These are phyloP conservation scores for Cyberlindnera veronae DNA, from an alignment of 805 yeast genomes.

Conservation along the genomic window DNA sequence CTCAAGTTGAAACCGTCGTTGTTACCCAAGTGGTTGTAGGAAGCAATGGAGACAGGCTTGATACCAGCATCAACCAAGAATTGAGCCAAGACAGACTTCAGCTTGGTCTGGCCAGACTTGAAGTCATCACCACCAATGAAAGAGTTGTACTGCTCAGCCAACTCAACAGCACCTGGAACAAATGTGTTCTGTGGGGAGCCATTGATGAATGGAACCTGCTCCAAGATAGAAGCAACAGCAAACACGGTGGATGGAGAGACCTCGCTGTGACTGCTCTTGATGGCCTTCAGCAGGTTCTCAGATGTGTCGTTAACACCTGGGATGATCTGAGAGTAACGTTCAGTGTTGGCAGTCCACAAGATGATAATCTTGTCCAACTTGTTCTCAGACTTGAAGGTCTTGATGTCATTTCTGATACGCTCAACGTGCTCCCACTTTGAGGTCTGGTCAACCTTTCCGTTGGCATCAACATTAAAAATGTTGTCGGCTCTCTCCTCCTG, in stretches of 20 bases:
- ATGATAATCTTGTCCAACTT: conserved; percentile 82
- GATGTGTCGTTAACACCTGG: conserved; percentile 86
- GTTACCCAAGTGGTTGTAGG: conserved; percentile 94
- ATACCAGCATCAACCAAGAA: conserved; percentile 96
- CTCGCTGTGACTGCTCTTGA: conserved; percentile 77
- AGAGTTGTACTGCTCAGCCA: conserved; percentile 71
- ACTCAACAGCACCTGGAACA: conserved; percentile 90
- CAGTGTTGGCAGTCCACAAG: conserved; percentile 97
- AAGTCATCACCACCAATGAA: conserved; percentile 97
- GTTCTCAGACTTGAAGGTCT: conserved; percentile 68
- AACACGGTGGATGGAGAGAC: conserved; percentile 91
- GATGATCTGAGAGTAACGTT: conserved; percentile 77
- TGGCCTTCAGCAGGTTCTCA: conserved; percentile 68
- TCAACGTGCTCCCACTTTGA: conserved; percentile 90
- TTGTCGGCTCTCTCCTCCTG: conserved; percentile 92
- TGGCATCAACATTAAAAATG: conserved; percentile 55
- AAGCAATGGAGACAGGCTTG: conserved; percentile 89
- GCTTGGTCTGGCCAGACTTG: conserved; percentile 94
- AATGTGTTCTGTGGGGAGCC: conserved; percentile 98
- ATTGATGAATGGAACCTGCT: conserved; percentile 84
- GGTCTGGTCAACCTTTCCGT: conserved; percentile 47
- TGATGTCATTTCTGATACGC: conserved; percentile 78
- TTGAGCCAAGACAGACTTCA: conserved; percentile 95
- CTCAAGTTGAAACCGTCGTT: conserved; percentile 92
- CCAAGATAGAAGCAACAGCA: conserved; percentile 90